These are phyloP conservation scores for Penicillium sp. DNA, from an alignment of 2,329 filamentous ascomycete species.

Conservation along the genomic window DNA sequence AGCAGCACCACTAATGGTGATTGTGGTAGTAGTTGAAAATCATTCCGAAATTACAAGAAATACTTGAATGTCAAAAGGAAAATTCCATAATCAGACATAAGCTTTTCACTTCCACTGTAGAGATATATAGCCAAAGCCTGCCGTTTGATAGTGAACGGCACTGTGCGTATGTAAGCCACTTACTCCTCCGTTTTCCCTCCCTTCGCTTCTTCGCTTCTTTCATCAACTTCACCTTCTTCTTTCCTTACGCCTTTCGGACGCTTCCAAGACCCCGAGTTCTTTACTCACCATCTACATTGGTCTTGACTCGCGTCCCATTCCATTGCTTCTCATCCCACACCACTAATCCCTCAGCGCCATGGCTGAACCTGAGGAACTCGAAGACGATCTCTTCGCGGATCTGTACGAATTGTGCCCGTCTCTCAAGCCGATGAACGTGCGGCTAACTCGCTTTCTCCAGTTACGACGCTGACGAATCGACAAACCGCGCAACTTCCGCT, in stretches of 20 bases:
- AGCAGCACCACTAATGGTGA: not conserved
- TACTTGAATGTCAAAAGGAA: not conserved
- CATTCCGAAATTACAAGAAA: not conserved
- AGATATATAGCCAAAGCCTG: not conserved
- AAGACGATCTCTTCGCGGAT: conserved; percentile 95
- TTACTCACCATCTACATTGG: not conserved
- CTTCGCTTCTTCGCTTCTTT: conserved; percentile 15
- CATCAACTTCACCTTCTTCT: conserved; percentile 15
- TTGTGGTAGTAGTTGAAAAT: not conserved
- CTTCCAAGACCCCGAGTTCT: not conserved
- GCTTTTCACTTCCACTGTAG: not conserved
- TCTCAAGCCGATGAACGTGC: not conserved
- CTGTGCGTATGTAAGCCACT: conserved; percentile 25
- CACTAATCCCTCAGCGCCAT: conserved; percentile 53
- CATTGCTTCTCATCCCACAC: conserved; percentile 6
- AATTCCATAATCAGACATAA: not conserved
- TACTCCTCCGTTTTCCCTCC: conserved; percentile 27
- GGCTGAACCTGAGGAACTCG: conserved; percentile 80
- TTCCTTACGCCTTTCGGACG: conserved; percentile 4
- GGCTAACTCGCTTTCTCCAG: conserved; percentile 44
- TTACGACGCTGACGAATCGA: conserved; percentile 68
- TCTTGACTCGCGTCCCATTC: not conserved
- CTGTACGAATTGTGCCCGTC: conserved; percentile 64
- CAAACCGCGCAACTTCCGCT: conserved; percentile 38
- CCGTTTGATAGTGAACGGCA: not conserved